Evolutionary conservation across 2,329 filamentous ascomycete genomes (phyloP), one percentile per base, ranked within the genome.

Genomic region (Arthrobotrys conoides): DNA sequence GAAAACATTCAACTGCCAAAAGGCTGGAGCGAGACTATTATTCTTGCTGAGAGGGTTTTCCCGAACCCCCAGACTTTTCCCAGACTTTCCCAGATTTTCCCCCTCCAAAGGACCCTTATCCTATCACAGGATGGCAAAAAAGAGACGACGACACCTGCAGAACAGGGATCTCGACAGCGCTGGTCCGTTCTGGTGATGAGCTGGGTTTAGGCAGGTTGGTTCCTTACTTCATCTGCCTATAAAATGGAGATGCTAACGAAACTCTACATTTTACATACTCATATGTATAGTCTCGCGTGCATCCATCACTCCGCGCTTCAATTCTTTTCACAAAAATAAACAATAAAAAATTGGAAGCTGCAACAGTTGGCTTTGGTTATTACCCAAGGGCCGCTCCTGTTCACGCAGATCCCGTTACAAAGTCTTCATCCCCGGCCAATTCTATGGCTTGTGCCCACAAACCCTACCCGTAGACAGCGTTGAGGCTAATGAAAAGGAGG

Each of bases 401-500:
- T 63, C n/a, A 33, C 53, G 68, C 57, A 41, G 57, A 71, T 71
- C 68, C 30, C 41, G 68, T 71, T 71, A 71, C 68, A 71, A 51
- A 64, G 51, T 41, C 49, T 46, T 6, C 30, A 57, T 20, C 38
- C 48, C 53, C 67, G 63, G 63, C 24, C 30, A 46, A 64, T 24
- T 36, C 14, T 33, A 57, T 36, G 46, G 68, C 55, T 51, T 63
- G 61, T 33, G 24, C 27, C 5, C 14, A 38, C n/a, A 38, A 61
- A 59, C 38, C 38, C 38, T 41, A 41, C 38, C 38, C 38, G 44
- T 55, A 30, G 55, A 71, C 68, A 53, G n/a, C 33, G 12, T 9
- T 66, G 69, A 65, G 59, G 69, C 69, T 72, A 65, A 72, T 72
- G 69, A 72, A 72, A 71, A 72, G 59, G 59, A 72, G 69, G 69